Evolutionary conservation across 768 basidiomycete species (phyloP).

Genomic region (Neoboletus brunneissimus): DNA sequence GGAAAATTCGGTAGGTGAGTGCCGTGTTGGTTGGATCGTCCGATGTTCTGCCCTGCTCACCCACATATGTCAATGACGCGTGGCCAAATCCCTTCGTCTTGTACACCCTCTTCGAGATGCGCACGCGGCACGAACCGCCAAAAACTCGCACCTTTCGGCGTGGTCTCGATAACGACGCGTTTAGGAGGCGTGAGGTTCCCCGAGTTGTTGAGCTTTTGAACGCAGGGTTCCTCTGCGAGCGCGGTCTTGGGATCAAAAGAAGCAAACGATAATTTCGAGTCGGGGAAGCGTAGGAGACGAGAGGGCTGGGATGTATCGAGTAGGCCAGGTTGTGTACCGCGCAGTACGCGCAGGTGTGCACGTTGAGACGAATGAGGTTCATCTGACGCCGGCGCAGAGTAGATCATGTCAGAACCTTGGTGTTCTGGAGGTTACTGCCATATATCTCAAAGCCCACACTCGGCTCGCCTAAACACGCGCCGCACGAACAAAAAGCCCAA

Average conservation of each 20-base stretch:
- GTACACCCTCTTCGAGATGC: constrained; percentile 50
- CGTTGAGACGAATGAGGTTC: constrained; percentile 8
- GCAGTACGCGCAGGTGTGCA: constrained; percentile 15
- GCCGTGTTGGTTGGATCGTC: neutral
- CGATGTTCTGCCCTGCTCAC: constrained; percentile 40
- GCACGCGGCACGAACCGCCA: constrained; percentile 83
- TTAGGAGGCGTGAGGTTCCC: constrained; percentile 55
- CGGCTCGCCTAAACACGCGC: neutral
- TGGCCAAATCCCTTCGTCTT: constrained; percentile 72
- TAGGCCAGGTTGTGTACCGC: constrained; percentile 56
- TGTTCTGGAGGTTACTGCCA: neutral
- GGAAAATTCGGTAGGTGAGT: constrained; percentile 14
- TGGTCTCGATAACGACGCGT: constrained; percentile 71
- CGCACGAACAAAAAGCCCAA: constrained; percentile 8
- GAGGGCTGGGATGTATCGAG: constrained; percentile 60
- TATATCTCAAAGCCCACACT: too few relatives aligned
- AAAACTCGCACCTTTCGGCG: constrained; percentile 49
- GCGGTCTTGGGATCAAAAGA: constrained; percentile 72
- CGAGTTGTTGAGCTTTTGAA: constrained; percentile 42
- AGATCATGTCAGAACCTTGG: constrained; percentile 8
- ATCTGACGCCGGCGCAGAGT: constrained; percentile 2
- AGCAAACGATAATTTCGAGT: constrained; percentile 67
- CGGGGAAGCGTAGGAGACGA: constrained; percentile 58
- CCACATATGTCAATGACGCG: constrained; percentile 64
- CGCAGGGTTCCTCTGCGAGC: constrained; percentile 38